Evolutionary conservation across 306 rosid genomes (phyloP).

Genomic region (Alnus glutinosa): DNA sequence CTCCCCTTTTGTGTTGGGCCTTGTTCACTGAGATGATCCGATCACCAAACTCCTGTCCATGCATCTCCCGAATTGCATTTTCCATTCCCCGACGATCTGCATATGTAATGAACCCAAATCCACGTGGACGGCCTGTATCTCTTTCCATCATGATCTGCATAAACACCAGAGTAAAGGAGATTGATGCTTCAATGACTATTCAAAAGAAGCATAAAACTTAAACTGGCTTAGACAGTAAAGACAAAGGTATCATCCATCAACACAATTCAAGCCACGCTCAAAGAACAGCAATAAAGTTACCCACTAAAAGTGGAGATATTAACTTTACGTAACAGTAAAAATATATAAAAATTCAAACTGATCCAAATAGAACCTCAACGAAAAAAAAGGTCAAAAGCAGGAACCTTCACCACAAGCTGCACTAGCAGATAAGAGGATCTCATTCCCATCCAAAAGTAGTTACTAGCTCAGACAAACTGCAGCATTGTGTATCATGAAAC

Average conservation of each 20-base stretch:
- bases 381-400: slow-evolving; percentile 23
- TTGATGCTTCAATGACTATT: slow-evolving; percentile 12
- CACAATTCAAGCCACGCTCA: not conserved
- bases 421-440: slow-evolving; percentile 26
- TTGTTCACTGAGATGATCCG: slow-evolving; percentile 85
- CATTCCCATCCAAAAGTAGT: slow-evolving; percentile 26
- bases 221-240: not conserved
- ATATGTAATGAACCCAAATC: slow-evolving; percentile 94
- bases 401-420: slow-evolving; percentile 20
- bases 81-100: slow-evolving; percentile 93
- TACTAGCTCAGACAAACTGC: slow-evolving; percentile 32
- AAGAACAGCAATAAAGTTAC: not conserved
- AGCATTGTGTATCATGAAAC: slow-evolving; percentile 17
- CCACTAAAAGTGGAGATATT: not conserved
- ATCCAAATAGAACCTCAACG: slow-evolving; percentile 9
- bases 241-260: not conserved
- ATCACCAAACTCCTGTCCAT: slow-evolving; percentile 83
- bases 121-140: slow-evolving; percentile 91
- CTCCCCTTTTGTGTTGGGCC: slow-evolving; percentile 94
- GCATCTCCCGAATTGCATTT: slow-evolving; percentile 94
- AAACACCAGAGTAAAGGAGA: slow-evolving; percentile 31
- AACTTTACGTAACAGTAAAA: not conserved
- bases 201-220: slow-evolving; percentile 4
- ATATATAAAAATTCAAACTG: not conserved
- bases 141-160: slow-evolving; percentile 94